Evolutionary conservation across 2,329 filamentous ascomycete genomes (phyloP).

Genomic region (Cladosporium cucumerinum): DNA sequence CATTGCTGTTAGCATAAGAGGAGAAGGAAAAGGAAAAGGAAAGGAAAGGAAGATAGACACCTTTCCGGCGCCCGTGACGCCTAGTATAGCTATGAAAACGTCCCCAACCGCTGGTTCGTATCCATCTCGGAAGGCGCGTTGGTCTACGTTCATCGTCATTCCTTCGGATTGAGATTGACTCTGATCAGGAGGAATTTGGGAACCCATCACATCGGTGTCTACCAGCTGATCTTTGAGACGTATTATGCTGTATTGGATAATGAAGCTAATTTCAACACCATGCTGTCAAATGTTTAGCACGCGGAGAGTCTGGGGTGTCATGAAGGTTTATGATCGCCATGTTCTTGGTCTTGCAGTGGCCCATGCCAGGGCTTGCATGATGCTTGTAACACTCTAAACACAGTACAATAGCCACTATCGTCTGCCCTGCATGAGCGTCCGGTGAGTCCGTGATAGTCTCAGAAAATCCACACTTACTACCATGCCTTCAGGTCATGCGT

Average conservation of each 20-base stretch:
- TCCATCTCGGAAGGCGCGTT: constrained; percentile 9
- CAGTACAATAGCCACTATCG: neutral
- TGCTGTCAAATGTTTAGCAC: neutral
- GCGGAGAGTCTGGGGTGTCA: neutral
- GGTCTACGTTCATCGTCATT: neutral
- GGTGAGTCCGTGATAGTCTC: neutral
- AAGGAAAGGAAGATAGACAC: too few relatives aligned
- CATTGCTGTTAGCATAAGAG: too few relatives aligned
- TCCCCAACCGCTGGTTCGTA: constrained; percentile 10
- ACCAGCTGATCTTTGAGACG: neutral
- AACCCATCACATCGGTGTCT: neutral
- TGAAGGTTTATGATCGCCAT: neutral
- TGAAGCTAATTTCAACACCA: neutral
- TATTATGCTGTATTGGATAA: neutral
- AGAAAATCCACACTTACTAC: neutral
- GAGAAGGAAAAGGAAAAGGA: too few relatives aligned
- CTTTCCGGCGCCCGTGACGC: constrained; percentile 41
- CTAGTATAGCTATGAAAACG: constrained; percentile 39
- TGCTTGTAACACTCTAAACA: neutral
- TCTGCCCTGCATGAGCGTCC: neutral
- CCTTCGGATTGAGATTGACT: neutral
- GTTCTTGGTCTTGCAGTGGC: neutral
- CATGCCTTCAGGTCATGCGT: neutral
- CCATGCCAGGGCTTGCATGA: neutral
- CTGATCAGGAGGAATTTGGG: neutral